Base-by-base conservation (phyloP, 2,329 filamentous ascomycete species). In the Xylaria sp. region DNA sequence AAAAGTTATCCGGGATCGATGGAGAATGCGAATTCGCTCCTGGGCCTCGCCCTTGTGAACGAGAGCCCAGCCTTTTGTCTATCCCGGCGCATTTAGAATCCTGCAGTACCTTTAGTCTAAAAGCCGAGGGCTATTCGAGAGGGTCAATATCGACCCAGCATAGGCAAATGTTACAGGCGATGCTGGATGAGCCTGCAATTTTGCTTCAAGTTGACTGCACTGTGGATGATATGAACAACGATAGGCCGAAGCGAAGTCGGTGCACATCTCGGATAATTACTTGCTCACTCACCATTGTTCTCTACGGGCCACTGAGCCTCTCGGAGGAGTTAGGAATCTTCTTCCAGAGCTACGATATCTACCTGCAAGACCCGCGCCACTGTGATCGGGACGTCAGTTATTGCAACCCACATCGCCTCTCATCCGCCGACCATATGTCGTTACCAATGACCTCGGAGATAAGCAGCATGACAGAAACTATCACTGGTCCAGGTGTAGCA, bases 361-460 rank as follows among this genome's bases (percentile, higher is more conserved):
- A 76, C 56, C 67, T 82, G 0, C 81, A 82, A 33, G 80, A 82
- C 58, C 80, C 80, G 1, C 48, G 58, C 3, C 63, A 69, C 1
- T 79, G 77, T 18, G 66, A 78, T 36, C 23, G 46, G 2, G 68
- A 80, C 10, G 74, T 75, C 1, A 72, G 13, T 51, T 82, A 82
- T 56, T 77, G 74, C 64, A 82, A 82, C 48, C 80, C 80, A 12
- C 80, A 82, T 20, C 70, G 78, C 0, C 74, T 82, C 0, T 79
- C 79, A 41, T 82, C 3, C n/a, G 20, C 39, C 20, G 63, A 66
- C 49, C 20, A 36, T 28, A 13, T 36, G 56, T 65, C 57, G 36
- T 33, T 66, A 28, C 28, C 28, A 28, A 28, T 28, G 28, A 28
- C 28, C 3, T 28, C 28, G 3, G 28, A 28, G 28, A 28, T 28